These are phyloP conservation scores for Candida sp. DNA, from an alignment of 1,139 yeast genomes.

Conservation along the genomic window DNA sequence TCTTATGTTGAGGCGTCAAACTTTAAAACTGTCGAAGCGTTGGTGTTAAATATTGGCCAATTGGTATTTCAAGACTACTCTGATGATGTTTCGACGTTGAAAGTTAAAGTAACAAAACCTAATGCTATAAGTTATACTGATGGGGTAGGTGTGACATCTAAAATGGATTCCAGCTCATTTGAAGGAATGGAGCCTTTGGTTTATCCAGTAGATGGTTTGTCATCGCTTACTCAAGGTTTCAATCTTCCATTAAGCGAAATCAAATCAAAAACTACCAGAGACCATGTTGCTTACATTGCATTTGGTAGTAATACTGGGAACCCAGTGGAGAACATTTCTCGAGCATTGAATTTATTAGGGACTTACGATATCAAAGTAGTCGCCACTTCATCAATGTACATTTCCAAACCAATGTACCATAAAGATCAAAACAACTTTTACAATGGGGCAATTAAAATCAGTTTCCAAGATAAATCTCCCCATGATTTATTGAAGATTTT, in stretches of 20 bases:
- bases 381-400: constrained; percentile 74
- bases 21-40: constrained; percentile 91
- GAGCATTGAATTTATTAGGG: constrained; percentile 53
- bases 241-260: constrained; percentile 30
- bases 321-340: constrained; percentile 55
- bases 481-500: constrained; percentile 55
- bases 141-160: constrained; percentile 84
- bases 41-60: constrained; percentile 73
- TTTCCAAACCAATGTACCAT: constrained; percentile 91
- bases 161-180: constrained; percentile 41
- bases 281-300: constrained; percentile 69
- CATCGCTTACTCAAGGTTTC: constrained; percentile 12
- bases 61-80: constrained; percentile 43
- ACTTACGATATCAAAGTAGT: constrained; percentile 43
- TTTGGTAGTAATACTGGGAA: constrained; percentile 89
- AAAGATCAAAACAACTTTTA: constrained; percentile 77
- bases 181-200: constrained; percentile 20
- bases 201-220: not conserved
- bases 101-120: constrained; percentile 74
- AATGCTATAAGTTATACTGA: constrained; percentile 85
- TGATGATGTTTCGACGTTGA: constrained; percentile 33
- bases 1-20: constrained; percentile 67
- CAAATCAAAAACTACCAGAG: constrained; percentile 10
- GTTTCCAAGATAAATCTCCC: constrained; percentile 53
- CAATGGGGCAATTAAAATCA: constrained; percentile 77